Evolutionary conservation across 2,329 filamentous ascomycete species (phyloP), one percentile per base, ranked within the genome.

Genomic region (Aspergillus tanneri): DNA sequence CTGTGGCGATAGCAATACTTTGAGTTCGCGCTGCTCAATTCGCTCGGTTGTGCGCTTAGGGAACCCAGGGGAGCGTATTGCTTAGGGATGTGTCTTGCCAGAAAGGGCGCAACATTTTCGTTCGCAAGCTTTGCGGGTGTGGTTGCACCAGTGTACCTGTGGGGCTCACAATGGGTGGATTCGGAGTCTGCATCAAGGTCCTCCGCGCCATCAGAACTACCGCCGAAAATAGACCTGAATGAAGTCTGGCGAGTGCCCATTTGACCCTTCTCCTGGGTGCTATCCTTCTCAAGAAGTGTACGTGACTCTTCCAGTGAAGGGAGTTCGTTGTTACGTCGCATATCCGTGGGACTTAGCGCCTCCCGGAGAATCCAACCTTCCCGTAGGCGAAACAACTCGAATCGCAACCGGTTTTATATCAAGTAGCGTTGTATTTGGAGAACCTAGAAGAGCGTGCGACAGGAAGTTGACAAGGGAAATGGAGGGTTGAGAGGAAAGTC

Each of bases 1-100:
- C 88, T 81, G 70, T 99, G 93, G 47, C 93, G 85, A 70, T 99
- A 99, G 74, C 93, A 99, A 74, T 87, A 97, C 68, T 88, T 93
- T 59, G 90, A 95, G 67, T 91, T 95, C 27, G 57, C 58, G 12
- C 46, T 53, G 11, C 52, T 59, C 78, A 80, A 53, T 83, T 81
- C 61, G 27, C 55, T 49, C 11, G 56, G 45, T 23, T 56, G 48
- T 8, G 55, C 54, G 18, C 58, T 48, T 36, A 59, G 55, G 11
- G 63, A 62, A 10, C 87, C 86, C 47, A 90, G 75, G 12, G 89
- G 89, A 25, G 90, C 89, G 72, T 97, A 96, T 62, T 93, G 81
- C 53, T 84, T 83, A 2, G 92, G 92, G 41, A 96, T 95, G 65
- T 97, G 91, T 66, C 90, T 87, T 57, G 88, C 85, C 45, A 97